phyloP scores from a whole-genome alignment of 1,284 basidiomycete species.

The Melampsora americana region DNA sequence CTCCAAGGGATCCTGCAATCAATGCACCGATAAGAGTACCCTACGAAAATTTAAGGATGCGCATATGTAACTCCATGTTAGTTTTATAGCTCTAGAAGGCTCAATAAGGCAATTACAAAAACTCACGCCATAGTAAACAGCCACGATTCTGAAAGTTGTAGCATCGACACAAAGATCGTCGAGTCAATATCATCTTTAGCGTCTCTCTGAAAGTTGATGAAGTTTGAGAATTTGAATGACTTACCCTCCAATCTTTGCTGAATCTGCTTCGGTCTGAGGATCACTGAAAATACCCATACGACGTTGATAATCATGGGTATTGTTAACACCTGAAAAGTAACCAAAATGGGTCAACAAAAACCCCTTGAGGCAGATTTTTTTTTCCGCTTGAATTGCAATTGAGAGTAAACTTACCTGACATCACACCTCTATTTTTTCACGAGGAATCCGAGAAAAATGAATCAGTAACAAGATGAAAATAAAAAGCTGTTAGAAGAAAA shows the following conservation, averaged over 20 bases:
- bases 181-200: too few species aligned
- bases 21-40: constrained; percentile 52
- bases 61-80: constrained; percentile 39
- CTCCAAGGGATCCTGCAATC: constrained; percentile 49
- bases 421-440: constrained; percentile 21
- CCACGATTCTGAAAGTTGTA: constrained; percentile 19
- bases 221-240: neutral
- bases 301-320: constrained; percentile 28
- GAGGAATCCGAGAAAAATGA: neutral
- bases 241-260: constrained; percentile 49
- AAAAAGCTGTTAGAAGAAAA: neutral
- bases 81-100: neutral
- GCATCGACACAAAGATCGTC: too few species aligned
- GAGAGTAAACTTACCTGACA: constrained; percentile 27
- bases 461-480: neutral
- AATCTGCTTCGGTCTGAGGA: constrained; percentile 42
- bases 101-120: neutral
- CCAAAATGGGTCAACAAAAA: neutral
- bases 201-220: too few species aligned
- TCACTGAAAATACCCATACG: constrained; percentile 45
- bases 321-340: constrained; percentile 33
- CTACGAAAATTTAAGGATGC: constrained; percentile 48
- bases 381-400: neutral
- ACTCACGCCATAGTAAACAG: constrained; percentile 39
- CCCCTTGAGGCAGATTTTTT: neutral